These are phyloP conservation scores for Byssothecium circinans DNA, from an alignment of 2,329 filamentous ascomycete genomes.

Conservation along the genomic window DNA sequence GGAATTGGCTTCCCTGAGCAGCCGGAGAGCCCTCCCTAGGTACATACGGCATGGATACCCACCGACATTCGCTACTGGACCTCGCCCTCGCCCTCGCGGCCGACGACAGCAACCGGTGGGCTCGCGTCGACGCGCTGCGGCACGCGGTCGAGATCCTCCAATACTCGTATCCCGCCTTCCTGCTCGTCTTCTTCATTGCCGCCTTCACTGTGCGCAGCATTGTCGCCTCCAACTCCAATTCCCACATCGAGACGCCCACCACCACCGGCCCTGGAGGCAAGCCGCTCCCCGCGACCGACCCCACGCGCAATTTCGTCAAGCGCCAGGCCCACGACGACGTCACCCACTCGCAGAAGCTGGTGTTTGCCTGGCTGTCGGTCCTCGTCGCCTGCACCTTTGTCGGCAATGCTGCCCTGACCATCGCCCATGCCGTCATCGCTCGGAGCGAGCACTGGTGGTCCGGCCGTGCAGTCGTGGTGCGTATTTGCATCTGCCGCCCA, in stretches of 20 bases:
- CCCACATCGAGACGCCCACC: conserved; percentile 49
- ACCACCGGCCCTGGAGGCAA: conserved; percentile 84
- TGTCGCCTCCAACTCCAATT: conserved; percentile 50
- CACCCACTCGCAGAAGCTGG: conserved; percentile 65
- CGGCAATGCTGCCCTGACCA: conserved; percentile 71
- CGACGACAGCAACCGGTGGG: too few relatives aligned
- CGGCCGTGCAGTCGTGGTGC: conserved; percentile 73
- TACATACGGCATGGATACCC: not conserved
- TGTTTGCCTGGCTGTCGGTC: conserved; percentile 75
- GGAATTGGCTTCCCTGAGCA: conserved; percentile 10
- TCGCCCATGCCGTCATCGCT: conserved; percentile 70
- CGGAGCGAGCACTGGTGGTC: conserved; percentile 77
- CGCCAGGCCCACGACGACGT: conserved; percentile 58
- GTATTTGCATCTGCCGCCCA: conserved; percentile 34
- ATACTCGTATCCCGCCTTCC: conserved; percentile 63
- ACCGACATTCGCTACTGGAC: too few relatives aligned
- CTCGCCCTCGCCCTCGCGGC: conserved; percentile 22
- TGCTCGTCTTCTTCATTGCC: conserved; percentile 65
- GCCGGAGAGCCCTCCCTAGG: conserved; percentile 10
- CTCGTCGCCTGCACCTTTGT: conserved; percentile 74
- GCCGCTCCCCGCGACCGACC: conserved; percentile 70
- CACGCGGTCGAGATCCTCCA: conserved; percentile 47
- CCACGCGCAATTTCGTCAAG: conserved; percentile 47
- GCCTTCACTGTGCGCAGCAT: conserved; percentile 66
- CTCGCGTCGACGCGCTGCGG: conserved; percentile 9